Percentiles rank a stretch among this genome's conserved stretches.
Conservation (phyloP, 2,329 filamentous ascomycete genomes). For the Botrytis fragariae region DNA sequence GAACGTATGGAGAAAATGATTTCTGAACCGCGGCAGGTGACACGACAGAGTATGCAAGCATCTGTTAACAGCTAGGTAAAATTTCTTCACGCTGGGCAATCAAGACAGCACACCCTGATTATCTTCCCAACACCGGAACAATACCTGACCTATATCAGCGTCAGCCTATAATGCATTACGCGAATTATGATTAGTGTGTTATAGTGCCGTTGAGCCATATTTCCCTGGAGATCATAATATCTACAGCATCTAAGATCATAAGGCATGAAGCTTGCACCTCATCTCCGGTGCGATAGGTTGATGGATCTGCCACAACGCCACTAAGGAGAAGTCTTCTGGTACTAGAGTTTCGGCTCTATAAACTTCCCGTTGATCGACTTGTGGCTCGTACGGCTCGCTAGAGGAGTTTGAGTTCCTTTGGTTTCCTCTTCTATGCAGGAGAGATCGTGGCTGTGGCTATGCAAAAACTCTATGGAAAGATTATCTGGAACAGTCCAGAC, state of each 20-base stretch:
- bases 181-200: background rate
- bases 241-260: background rate
- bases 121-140: background rate
- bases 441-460: background rate
- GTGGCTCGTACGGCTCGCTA: slow-evolving; percentile 3
- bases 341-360: background rate
- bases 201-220: background rate
- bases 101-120: background rate
- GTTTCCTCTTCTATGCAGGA: background rate
- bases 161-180: background rate
- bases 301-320: slow-evolving; percentile 1
- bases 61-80: background rate
- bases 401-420: background rate
- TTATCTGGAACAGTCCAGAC: background rate
- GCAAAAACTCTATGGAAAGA: background rate
- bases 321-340: background rate
- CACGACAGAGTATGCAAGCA: background rate
- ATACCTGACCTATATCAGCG: background rate
- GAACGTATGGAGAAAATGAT: slow-evolving; percentile 6
- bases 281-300: slow-evolving; percentile 3
- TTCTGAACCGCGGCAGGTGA: slow-evolving; percentile 1
- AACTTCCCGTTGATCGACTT: background rate
- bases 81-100: background rate
- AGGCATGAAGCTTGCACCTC: slow-evolving; percentile 8
- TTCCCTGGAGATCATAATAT: background rate